Percentiles rank a stretch among this genome's conserved stretches.
Conservation (phyloP, 257 asterid species). For the Gentiana dahurica region DNA sequence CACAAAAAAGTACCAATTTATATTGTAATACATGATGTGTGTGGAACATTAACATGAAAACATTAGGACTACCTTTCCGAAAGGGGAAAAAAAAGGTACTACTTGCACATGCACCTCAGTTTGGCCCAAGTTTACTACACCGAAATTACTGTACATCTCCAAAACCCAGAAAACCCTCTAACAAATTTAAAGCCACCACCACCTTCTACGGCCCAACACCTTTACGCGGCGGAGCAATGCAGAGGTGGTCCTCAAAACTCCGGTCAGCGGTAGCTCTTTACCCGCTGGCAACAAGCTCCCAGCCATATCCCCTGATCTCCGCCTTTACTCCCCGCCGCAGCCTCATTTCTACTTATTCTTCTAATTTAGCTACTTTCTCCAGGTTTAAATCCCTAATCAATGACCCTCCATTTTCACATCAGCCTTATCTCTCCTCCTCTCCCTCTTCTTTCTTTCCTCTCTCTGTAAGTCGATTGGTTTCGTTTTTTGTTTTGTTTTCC, state of each 20-base stretch:
- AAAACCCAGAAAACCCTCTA: slow-evolving; percentile 1
- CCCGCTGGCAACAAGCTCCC: slow-evolving; percentile 10
- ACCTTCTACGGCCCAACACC: not conserved
- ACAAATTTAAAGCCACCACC: too few relatives aligned
- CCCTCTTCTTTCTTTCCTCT: slow-evolving; percentile 18
- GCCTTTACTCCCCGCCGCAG: slow-evolving; percentile 18
- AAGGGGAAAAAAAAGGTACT: too few relatives aligned
- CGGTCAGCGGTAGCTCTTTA: slow-evolving; percentile 36
- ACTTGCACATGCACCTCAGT: too few relatives aligned
- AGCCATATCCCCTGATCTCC: slow-evolving; percentile 7
- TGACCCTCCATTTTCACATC: slow-evolving; percentile 15
- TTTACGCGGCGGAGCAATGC: slow-evolving; percentile 19
- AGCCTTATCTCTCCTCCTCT: slow-evolving; percentile 5
- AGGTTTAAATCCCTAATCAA: slow-evolving; percentile 20
- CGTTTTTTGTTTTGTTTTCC: not conserved
- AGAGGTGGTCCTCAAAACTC: slow-evolving; percentile 46
- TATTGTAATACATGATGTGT: too few relatives aligned
- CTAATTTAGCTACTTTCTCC: slow-evolving; percentile 19
- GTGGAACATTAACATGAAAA: too few relatives aligned
- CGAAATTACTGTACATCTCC: not conserved
- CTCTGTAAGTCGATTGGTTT: slow-evolving; percentile 29
- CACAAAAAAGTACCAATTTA: too few relatives aligned
- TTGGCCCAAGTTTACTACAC: too few relatives aligned
- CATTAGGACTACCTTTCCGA: too few relatives aligned
- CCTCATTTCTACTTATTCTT: slow-evolving; percentile 26